Evolutionary conservation across 1,284 basidiomycete genomes (phyloP), one percentile per base, ranked within the genome.

Genomic region (Ustilago xerochloae): DNA sequence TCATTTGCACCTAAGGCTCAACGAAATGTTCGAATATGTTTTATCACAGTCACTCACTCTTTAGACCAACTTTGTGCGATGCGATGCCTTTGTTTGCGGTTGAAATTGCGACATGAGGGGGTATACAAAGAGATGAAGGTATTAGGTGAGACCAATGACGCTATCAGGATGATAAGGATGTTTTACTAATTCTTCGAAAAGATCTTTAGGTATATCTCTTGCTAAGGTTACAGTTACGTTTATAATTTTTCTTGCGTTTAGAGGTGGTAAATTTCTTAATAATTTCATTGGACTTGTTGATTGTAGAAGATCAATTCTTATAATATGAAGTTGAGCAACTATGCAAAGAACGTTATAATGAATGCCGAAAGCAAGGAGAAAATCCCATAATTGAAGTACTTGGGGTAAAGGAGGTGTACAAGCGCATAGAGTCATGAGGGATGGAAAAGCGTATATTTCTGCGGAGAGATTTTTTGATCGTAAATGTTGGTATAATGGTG

Each of bases 361-460:
- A 7, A 95, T 92, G 13, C 96, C 96, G 81, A 95, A 98, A 1
- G 95, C 93, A 29, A 98, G 88, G 13, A 99, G 88, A 84, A 98
- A 99, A 85, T 99, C 96, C 96, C 96, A 99, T 50, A 99, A 87
- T 77, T 91, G 91, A 16, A 98, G 87, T 12, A 97, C 94, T 86
- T 98, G 92, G 80, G 94, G 92, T 1, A 99, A 87, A 0, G 96
- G 96, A 2, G 95, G 95, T 15, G 96, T 98, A 81, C 95, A 97
- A 10, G 95, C 96, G 84, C 94, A 97, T 28, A 98, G 86, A 0
- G 96, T 99, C 67, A 99, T 88, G 24, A 98, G 90, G 58, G 95
- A 97, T 47, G 96, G 93, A 81, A 99, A 98, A 1, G 95, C 96
- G 84, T 98, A 98, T 33, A 99, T 90, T 83, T 98, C 94, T 6